These are phyloP conservation scores for Colletotrichum sp. DNA, from an alignment of 2,329 filamentous ascomycete species.

Conservation along the genomic window DNA sequence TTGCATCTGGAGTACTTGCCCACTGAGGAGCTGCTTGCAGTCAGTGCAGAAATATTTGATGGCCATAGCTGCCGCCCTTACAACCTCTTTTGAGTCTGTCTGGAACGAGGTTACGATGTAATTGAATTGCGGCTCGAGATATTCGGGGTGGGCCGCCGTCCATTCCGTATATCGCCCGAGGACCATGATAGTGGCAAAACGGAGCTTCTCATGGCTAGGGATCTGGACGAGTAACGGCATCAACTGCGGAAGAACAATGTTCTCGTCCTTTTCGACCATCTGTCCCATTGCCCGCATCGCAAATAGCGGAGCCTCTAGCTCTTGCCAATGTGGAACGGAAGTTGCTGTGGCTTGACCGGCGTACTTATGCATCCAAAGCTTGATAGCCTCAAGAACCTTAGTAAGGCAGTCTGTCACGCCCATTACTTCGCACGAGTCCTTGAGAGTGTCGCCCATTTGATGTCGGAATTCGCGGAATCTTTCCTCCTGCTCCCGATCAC, in stretches of 20 bases:
- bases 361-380: constrained; percentile 86
- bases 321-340: constrained; percentile 92
- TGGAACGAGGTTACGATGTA: constrained; percentile 95
- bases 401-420: constrained; percentile 88
- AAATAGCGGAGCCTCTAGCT: constrained; percentile 93
- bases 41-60: constrained; percentile 98
- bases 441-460: constrained; percentile 96
- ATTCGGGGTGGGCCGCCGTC: constrained; percentile 93
- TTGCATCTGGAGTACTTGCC: constrained; percentile 85
- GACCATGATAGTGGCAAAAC: constrained; percentile 98
- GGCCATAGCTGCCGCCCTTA: constrained; percentile 88
- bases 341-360: constrained; percentile 75
- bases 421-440: constrained; percentile 96
- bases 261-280: constrained; percentile 92
- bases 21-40: constrained; percentile 84
- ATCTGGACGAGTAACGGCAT: constrained; percentile 95
- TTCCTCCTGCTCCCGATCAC: constrained; percentile 93
- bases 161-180: constrained; percentile 96
- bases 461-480: constrained; percentile 97
- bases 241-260: constrained; percentile 84
- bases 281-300: constrained; percentile 94
- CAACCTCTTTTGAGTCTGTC: constrained; percentile 86
- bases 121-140: constrained; percentile 88
- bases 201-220: constrained; percentile 95
- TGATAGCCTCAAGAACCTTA: constrained; percentile 87